A percentile compares a stretch with the other conserved stretches of the same genome.
These are phyloP conservation scores for Melampsora americana DNA, from an alignment of 1,284 basidiomycete species.

Conservation along the genomic window DNA sequence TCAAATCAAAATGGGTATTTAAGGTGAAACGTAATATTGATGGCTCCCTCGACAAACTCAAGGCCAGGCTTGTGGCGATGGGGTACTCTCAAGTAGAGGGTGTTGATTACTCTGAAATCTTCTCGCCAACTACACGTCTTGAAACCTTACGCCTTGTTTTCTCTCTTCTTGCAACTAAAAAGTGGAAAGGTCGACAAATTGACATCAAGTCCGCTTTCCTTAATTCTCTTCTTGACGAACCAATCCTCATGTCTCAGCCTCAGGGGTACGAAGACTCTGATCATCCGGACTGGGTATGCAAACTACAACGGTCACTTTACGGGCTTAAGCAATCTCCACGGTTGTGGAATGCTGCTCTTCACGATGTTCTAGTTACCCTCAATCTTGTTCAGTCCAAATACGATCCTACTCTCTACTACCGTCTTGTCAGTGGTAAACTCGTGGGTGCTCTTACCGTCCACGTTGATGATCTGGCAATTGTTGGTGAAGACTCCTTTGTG, in stretches of 20 bases:
- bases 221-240: constrained; percentile 7
- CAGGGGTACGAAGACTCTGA: constrained; percentile 9
- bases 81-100: constrained; percentile 45
- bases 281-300: constrained; percentile 15
- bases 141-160: constrained; percentile 13
- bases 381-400: neutral
- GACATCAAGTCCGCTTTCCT: constrained; percentile 33
- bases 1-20: constrained; percentile 32
- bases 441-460: neutral
- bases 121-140: constrained; percentile 20
- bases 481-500: constrained; percentile 3
- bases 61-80: constrained; percentile 19
- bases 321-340: constrained; percentile 36
- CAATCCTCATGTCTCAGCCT: constrained; percentile 37
- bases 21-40: constrained; percentile 7
- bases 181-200: constrained; percentile 28
- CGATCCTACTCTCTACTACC: constrained; percentile 32
- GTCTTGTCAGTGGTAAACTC: neutral
- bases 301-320: constrained; percentile 6
- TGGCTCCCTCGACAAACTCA: neutral
- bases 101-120: constrained; percentile 45
- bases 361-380: no score
- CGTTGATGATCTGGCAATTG: constrained; percentile 7
- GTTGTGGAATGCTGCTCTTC: neutral
- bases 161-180: constrained; percentile 4